These are phyloP conservation scores for Backusella liffmaniae DNA, from an alignment of 192 early-diverging fungal genomes.

Conservation along the genomic window DNA sequence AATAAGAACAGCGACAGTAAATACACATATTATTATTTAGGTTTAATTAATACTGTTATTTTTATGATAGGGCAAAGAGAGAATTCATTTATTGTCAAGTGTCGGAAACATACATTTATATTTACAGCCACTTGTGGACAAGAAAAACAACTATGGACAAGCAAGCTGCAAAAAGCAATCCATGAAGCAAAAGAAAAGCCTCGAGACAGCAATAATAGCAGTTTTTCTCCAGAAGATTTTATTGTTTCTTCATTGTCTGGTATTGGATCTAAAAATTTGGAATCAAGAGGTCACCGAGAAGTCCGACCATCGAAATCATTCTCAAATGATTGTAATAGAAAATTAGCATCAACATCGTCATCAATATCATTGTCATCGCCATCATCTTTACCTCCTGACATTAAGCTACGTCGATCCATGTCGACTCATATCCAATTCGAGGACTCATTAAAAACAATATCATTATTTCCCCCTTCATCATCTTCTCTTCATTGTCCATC, in stretches of 20 bases:
- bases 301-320: neutral
- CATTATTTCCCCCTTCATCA: neutral
- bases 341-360: neutral
- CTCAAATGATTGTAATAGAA: neutral
- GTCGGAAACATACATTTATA: conserved; percentile 40
- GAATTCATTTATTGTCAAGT: conserved; percentile 9
- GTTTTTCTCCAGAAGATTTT: conserved; percentile 12
- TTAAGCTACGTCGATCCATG: neutral
- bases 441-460: neutral
- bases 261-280: neutral
- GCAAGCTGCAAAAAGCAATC: conserved; percentile 47
- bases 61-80: conserved; percentile 11
- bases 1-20: neutral
- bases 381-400: neutral
- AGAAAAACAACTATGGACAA: conserved; percentile 58
- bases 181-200: neutral
- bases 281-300: neutral
- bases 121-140: conserved; percentile 49
- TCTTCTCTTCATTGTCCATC: neutral
- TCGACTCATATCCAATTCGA: neutral
- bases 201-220: neutral
- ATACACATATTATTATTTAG: neutral
- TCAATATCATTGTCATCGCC: neutral
- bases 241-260: conserved; percentile 24
- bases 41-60: neutral